Percentiles rank a stretch among this genome's conserved stretches.
Evolutionary conservation across 768 basidiomycete species (phyloP).

Genomic region (Termitomyces sp.): DNA sequence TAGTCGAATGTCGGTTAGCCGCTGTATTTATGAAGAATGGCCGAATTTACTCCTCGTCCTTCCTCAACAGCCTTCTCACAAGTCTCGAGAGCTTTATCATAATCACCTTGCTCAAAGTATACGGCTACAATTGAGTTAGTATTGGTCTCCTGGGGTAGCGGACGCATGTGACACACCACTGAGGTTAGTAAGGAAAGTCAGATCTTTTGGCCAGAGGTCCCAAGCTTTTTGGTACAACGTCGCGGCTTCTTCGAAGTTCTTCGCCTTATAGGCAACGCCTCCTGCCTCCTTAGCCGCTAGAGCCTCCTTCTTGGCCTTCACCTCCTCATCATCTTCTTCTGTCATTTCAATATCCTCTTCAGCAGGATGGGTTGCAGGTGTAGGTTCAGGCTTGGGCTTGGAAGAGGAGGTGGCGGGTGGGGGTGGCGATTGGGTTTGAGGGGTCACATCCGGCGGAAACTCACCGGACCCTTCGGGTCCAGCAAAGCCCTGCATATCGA

Average conservation of each 20-base stretch:
- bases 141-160: neutral
- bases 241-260: constrained; percentile 77
- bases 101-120: constrained; percentile 92
- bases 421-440: constrained; percentile 33
- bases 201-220: constrained; percentile 91
- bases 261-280: constrained; percentile 80
- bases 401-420: constrained; percentile 47
- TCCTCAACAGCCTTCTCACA: constrained; percentile 98
- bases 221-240: constrained; percentile 83
- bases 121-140: constrained; percentile 54
- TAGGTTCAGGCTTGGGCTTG: constrained; percentile 35
- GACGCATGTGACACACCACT: constrained; percentile 49
- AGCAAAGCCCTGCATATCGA: constrained; percentile 86
- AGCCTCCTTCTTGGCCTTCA: constrained; percentile 72
- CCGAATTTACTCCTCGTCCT: constrained; percentile 61
- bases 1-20: constrained; percentile 27
- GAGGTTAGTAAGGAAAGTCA: constrained; percentile 91
- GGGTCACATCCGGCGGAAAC: constrained; percentile 57
- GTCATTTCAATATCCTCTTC: constrained; percentile 69
- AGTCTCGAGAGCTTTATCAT: constrained; percentile 84
- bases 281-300: constrained; percentile 80
- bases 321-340: constrained; percentile 68
- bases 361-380: constrained; percentile 39
- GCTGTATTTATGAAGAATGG: neutral
- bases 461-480: constrained; percentile 85